phyloP scores from a whole-genome alignment of 148 eudicot species.

The Gaultheria prostrata region DNA sequence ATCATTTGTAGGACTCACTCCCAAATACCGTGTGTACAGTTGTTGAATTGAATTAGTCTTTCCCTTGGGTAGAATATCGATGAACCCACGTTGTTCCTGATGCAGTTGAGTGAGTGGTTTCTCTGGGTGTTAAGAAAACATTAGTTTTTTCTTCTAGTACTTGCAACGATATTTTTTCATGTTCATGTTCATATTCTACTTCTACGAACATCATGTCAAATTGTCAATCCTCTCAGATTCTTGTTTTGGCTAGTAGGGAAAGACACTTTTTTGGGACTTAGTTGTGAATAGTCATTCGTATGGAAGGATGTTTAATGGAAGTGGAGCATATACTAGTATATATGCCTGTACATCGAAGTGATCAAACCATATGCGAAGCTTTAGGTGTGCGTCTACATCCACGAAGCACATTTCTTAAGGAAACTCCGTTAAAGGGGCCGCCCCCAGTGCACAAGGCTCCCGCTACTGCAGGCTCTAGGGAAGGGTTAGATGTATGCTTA shows the following conservation, averaged over 20 bases:
- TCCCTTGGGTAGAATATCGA: not conserved
- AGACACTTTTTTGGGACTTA: not conserved
- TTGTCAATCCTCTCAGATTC: no score
- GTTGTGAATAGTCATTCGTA: not conserved
- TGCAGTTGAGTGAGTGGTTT: not conserved
- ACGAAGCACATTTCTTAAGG: not conserved
- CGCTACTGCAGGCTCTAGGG: no score
- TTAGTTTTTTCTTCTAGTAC: not conserved
- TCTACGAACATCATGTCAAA: not conserved
- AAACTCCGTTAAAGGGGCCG: no score
- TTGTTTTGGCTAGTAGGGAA: not conserved
- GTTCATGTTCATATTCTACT: not conserved
- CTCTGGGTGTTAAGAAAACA: not conserved
- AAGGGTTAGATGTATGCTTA: no score
- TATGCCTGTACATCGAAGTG: not conserved
- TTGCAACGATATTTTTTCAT: not conserved
- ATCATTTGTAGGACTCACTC: not conserved
- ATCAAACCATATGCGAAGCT: not conserved
- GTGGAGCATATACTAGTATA: not conserved
- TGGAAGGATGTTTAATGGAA: not conserved
- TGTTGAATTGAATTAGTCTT: not conserved
- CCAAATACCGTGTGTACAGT: not conserved
- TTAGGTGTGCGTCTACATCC: not conserved
- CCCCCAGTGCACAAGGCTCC: no score
- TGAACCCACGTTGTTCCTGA: not conserved